These are phyloP conservation scores for Colletotrichum echinochloae DNA, from an alignment of 2,329 filamentous ascomycete genomes.

Conservation along the genomic window DNA sequence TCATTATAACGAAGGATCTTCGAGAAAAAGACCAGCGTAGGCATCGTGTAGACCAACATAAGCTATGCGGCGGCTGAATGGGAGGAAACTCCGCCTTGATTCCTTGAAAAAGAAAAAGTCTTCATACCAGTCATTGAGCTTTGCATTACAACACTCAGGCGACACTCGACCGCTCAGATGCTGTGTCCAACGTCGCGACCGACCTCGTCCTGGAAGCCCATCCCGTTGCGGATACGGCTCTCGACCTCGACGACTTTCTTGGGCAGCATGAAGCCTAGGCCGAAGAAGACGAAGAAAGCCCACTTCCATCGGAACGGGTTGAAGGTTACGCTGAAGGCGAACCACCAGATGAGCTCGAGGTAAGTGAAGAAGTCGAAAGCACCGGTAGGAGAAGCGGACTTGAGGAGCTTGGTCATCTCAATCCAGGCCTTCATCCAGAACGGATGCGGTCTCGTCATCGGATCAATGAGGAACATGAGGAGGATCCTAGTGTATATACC, in stretches of 20 bases:
- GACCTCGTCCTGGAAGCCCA: constrained; percentile 53
- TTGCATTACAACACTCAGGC: not conserved
- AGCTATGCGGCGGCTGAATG: too few relatives aligned
- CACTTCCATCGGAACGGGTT: constrained; percentile 95
- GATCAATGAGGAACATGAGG: constrained; percentile 87
- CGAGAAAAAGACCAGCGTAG: not conserved
- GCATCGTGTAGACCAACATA: not conserved
- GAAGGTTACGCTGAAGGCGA: constrained; percentile 79
- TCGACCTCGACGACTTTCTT: constrained; percentile 75
- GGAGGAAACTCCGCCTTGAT: not conserved
- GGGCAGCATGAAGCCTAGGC: constrained; percentile 76
- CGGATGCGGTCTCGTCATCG: constrained; percentile 76
- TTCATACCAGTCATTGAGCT: not conserved
- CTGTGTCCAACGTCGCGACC: constrained; percentile 49
- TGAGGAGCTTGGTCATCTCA: constrained; percentile 81
- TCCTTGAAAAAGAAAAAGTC: not conserved
- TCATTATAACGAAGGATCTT: not conserved
- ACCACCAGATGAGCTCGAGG: constrained; percentile 87
- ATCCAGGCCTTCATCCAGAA: constrained; percentile 89
- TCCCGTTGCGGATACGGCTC: constrained; percentile 67
- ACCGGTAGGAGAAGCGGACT: constrained; percentile 75
- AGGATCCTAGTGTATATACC: constrained; percentile 89
- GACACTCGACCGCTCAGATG: constrained; percentile 43
- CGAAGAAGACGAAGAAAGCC: constrained; percentile 85
- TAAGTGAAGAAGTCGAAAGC: constrained; percentile 95